These are phyloP conservation scores for Metschnikowia colocasiae DNA, from an alignment of 805 yeast species.

Conservation along the genomic window DNA sequence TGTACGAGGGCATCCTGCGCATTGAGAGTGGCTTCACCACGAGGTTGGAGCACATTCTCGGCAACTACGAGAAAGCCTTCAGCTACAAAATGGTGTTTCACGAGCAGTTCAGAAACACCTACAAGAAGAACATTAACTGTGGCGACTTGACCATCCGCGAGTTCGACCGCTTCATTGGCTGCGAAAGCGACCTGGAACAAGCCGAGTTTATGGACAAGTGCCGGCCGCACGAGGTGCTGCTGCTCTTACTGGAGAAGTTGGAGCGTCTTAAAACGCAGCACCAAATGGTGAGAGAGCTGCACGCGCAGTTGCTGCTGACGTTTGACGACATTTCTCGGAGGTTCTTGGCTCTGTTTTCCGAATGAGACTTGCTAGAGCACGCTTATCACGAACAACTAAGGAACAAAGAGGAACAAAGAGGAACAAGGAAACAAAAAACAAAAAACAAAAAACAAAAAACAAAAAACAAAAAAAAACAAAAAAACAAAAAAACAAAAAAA, in stretches of 20 bases:
- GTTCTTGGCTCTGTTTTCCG: not conserved
- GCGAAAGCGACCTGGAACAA: not conserved
- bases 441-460: not conserved
- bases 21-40: not conserved
- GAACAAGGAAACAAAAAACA: not conserved
- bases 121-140: not conserved
- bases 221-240: not conserved
- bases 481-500: no score
- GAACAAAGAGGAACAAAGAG: not conserved
- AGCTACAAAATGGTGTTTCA: conserved; percentile 4
- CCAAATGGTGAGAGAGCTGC: not conserved
- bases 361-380: not conserved
- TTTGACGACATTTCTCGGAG: not conserved
- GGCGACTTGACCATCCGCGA: not conserved
- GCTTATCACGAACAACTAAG: no score
- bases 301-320: not conserved
- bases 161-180: conserved; percentile 1
- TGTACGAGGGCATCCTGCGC: not conserved
- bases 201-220: not conserved
- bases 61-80: conserved; percentile 1
- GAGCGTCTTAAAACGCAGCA: not conserved
- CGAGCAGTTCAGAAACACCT: not conserved
- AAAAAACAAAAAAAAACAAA: not conserved
- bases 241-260: not conserved
- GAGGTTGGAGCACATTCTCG: not conserved